These are phyloP conservation scores for Stramenopiles sp. DNA, from an alignment of 352 stramenopile genomes.

Conservation along the genomic window DNA sequence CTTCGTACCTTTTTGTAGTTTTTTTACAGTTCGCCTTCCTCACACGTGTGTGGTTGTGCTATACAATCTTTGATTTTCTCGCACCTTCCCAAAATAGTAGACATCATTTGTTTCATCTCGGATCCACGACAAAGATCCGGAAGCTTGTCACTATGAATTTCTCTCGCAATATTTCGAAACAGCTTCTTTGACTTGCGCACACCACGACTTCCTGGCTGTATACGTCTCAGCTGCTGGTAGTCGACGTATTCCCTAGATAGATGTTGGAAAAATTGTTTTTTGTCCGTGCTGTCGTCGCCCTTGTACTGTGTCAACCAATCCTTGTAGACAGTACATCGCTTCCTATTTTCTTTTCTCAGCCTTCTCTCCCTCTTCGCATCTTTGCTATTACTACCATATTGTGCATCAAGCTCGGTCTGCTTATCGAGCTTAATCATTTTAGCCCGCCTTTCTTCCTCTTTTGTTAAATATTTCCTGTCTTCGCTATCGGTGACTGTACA, in stretches of 20 bases:
- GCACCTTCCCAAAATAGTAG: neutral
- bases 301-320: neutral
- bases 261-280: neutral
- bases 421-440: neutral
- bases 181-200: neutral
- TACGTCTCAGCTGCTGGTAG: neutral
- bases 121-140: neutral
- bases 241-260: neutral
- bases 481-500: neutral
- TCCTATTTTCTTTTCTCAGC: neutral
- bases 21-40: neutral
- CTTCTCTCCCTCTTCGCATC: neutral
- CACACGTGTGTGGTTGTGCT: neutral
- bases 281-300: neutral
- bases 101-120: neutral
- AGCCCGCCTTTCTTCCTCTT: neutral
- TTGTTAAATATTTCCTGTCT: neutral
- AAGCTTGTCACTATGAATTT: neutral
- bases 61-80: conserved; percentile 1
- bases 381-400: neutral
- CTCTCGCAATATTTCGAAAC: conserved; percentile 1
- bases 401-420: neutral
- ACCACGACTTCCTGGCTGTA: neutral
- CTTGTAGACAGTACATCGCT: neutral
- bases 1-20: no score